Conservation (phyloP, 495 filamentous ascomycete genomes). For the Daldinia loculata region DNA sequence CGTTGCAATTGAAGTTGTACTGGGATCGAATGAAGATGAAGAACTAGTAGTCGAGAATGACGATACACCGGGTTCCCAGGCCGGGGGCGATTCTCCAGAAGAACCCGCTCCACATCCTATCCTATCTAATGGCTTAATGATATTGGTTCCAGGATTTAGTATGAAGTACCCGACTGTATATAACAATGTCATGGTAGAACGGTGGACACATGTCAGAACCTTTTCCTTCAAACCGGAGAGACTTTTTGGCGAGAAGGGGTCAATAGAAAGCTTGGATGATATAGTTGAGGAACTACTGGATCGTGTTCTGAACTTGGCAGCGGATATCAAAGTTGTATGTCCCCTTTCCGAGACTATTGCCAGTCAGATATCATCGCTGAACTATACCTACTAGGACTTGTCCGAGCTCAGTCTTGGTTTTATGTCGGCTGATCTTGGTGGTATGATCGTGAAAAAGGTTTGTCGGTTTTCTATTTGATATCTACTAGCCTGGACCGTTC, state of each 20-base stretch:
- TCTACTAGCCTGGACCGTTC: background rate
- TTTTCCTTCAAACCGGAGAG: conserved; percentile 4
- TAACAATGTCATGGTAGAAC: background rate
- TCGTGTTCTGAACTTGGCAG: background rate
- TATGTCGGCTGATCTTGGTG: conserved; percentile 16
- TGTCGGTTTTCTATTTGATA: background rate
- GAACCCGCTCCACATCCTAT: too few relatives aligned
- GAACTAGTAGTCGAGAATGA: too few relatives aligned
- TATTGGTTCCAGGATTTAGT: too few relatives aligned
- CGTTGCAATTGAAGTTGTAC: too few relatives aligned
- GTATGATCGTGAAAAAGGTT: conserved; percentile 12
- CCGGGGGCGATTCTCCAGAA: too few relatives aligned
- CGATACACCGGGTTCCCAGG: too few relatives aligned
- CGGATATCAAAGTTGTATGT: conserved; percentile 12
- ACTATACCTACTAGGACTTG: conserved; percentile 5
- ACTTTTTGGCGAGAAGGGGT: conserved; percentile 17
- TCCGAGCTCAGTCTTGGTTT: conserved; percentile 5
- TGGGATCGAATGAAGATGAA: too few relatives aligned
- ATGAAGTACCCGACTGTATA: background rate
- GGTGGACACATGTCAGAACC: background rate
- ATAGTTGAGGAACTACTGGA: conserved; percentile 15
- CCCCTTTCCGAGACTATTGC: background rate
- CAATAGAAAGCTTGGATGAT: conserved; percentile 10
- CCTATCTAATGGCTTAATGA: too few relatives aligned
- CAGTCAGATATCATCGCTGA: background rate